Evolutionary conservation across 2,329 filamentous ascomycete genomes (phyloP), one percentile per base, ranked within the genome.

Genomic region (Monosporascus sp.): DNA sequence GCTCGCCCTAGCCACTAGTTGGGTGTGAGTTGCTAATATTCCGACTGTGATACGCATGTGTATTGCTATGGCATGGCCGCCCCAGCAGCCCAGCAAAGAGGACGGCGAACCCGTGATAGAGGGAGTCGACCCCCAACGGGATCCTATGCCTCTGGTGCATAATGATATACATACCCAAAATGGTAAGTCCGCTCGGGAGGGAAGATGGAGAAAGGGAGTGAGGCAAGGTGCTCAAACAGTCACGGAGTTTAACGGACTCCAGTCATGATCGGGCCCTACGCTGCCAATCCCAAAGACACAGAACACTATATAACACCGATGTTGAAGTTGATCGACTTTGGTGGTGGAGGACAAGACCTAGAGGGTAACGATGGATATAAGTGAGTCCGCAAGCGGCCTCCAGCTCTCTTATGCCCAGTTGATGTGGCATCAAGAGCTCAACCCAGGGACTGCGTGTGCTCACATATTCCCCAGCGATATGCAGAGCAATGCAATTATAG

Each of bases 11-110:
- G 46, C 17, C 37, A 43, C 40, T 43, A n/a, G 7, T 20, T 20
- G 17, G 14, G 31, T 14, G 31, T 35, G 31, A 35, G 31, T 14
- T 35, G 31, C 31, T 35, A 35, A 35, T 1, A 11, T 35, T 35
- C 31, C 31, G 31, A 35, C 31, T 19, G 48, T 41, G n/a, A 31
- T 50, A 17, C 37, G 48, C 20, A 50, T 50, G 48, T 50, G 48
- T 43, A 50, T 50, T 20, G 37, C 37, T 17, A 41, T 50, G 48
- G 48, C 37, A 7, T 50, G 48, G 48, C 48, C 37, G n/a, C 48
- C 46, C n/a, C 37, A 22, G 24, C 37, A 41, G 19, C 22, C 37
- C 41, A 16, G 20, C 20, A 26, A 14, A 26, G 14, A 20, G 41
- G n/a, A 11, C 20, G 14, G 14, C 38, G 38, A 35, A 20, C 38